Evolutionary conservation across 78 protist species (phyloP).

Genomic region (Goniomonas avonlea): DNA sequence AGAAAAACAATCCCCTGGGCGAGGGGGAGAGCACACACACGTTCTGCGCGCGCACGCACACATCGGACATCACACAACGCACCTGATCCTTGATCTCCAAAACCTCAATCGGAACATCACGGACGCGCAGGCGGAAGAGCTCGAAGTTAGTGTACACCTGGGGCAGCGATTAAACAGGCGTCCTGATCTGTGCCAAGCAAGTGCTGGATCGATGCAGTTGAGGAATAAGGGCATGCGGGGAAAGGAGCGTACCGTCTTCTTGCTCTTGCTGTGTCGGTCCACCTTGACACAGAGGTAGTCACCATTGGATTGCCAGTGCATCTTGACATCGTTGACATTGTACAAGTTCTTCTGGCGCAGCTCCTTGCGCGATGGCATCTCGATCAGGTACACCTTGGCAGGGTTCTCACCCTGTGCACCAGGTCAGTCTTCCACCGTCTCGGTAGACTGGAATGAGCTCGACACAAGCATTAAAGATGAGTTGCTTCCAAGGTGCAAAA

Average conservation of each 20-base stretch:
- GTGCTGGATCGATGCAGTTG: too few species aligned
- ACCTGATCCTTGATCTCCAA: conserved; percentile 32
- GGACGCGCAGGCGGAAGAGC: conserved; percentile 72
- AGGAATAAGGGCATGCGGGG: too few species aligned
- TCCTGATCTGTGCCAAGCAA: too few species aligned
- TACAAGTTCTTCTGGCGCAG: conserved; percentile 60
- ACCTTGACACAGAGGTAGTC: conserved; percentile 62
- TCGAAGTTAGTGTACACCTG: conserved; percentile 50
- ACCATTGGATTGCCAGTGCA: conserved; percentile 76
- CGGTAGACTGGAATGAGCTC: too few species aligned
- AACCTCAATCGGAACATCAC: conserved; percentile 32
- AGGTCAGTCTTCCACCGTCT: too few species aligned
- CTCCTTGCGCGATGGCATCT: conserved; percentile 41
- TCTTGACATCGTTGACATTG: conserved; percentile 42
- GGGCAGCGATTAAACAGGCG: too few species aligned
- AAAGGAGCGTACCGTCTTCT: too few species aligned
- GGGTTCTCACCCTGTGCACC: too few species aligned
- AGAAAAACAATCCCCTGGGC: too few species aligned
- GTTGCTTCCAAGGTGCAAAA: too few species aligned
- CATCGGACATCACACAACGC: conserved; percentile 25
- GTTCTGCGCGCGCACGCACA: conserved; percentile 27
- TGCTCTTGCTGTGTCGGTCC: conserved; percentile 48
- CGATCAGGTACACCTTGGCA: too few species aligned
- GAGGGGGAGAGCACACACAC: conserved; percentile 37
- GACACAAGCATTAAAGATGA: too few species aligned